Base-by-base conservation (phyloP, 352 stramenopile species). In the Globisporangium barbulae region DNA sequence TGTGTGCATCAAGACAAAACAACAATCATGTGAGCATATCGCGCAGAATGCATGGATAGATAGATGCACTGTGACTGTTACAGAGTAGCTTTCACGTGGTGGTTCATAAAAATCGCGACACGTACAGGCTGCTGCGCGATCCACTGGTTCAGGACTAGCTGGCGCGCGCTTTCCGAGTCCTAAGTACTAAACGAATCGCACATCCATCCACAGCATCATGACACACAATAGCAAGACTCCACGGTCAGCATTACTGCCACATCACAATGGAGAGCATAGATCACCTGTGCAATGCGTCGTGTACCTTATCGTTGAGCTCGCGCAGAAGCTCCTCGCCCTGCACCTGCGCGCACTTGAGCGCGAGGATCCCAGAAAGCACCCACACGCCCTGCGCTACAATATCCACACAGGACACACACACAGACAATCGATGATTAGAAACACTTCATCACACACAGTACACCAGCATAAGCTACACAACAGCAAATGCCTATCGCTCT, bases 311-410 rank as follows among this genome's bases (percentile, higher is more conserved):
- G 50, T 78, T 72, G 42, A 93, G 83, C 55, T 91, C 75, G 15
- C 85, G 70, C 57, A 86, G 74, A 4, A 93, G 67, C 53, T 88
- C 82, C 6, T 71, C 63, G 17, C 74, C 77, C 37, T 93, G 84
- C 41, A 93, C 81, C 64, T 90, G 80, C 52, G 69, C 75, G 56
- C 85, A 89, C 37, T 83, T 78, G 19, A 89, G 60, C 63, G 86
- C 70, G 39, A 91, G 63, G 19, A 91, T 56, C 35, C 73, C 67
- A 54, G 78, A 86, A 49, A 93, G 44, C 59, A 73, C 76, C 54
- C 88, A 76, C 30, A 83, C 30, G 15, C 59, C 78, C 37, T 93
- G 76, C 0, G 68, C 83, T 88, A 48, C 8, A 54, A 54, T 54
- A 54, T 4, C 35, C 35, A 41, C 9, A 41, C 6, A 57, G 9